Conservation (phyloP, 306 rosid genomes). For the Mimosa bimucronata region DNA sequence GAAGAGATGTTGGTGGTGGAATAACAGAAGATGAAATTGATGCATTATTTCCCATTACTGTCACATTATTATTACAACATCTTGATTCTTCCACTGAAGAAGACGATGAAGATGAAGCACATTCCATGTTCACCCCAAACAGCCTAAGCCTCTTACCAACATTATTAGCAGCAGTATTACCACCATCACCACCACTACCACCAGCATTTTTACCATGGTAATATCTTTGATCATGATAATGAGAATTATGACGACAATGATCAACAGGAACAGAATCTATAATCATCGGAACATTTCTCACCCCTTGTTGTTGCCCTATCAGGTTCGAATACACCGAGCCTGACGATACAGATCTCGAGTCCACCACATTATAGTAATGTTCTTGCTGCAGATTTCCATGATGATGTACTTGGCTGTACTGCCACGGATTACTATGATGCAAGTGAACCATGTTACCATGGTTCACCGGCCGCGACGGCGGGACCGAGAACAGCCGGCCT, state of each 20-base stretch:
- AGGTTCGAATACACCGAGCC: constrained; percentile 37
- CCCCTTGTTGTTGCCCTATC: constrained; percentile 35
- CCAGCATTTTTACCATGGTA: constrained; percentile 24
- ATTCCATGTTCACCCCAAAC: constrained; percentile 91
- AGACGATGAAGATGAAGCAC: constrained; percentile 40
- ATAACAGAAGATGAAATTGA: constrained; percentile 30
- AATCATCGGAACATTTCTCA: constrained; percentile 42
- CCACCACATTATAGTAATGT: constrained; percentile 34
- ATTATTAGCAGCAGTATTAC: neutral
- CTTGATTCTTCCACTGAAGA: constrained; percentile 43
- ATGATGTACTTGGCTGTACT: neutral
- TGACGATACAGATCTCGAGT: constrained; percentile 31
- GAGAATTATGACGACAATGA: constrained; percentile 19
- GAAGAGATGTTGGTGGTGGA: constrained; percentile 11
- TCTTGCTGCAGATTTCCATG: neutral
- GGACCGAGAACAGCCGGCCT: constrained; percentile 53
- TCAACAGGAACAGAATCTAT: constrained; percentile 58
- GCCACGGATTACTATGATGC: constrained; percentile 31
- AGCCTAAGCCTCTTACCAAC: constrained; percentile 61
- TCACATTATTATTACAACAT: constrained; percentile 19
- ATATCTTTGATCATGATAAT: neutral
- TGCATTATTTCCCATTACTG: constrained; percentile 24
- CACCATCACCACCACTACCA: neutral
- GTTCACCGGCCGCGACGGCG: constrained; percentile 38
- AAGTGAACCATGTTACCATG: constrained; percentile 39